These are phyloP conservation scores for Chloranthus sessilifolius DNA, from an alignment of 164 flowering plant species.

Conservation along the genomic window DNA sequence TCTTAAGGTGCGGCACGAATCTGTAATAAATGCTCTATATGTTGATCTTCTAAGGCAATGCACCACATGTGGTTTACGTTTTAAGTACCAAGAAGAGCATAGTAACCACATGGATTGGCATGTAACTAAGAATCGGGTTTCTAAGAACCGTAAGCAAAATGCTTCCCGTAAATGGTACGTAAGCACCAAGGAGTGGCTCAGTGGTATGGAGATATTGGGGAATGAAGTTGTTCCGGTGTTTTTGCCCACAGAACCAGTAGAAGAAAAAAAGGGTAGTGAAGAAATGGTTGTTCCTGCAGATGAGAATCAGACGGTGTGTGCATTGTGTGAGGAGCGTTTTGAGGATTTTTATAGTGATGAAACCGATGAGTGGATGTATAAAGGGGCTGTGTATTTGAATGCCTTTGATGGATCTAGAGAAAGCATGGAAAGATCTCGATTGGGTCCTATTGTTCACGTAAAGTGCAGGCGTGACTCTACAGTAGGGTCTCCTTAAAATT, in stretches of 20 bases:
- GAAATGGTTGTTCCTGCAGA: conserved; percentile 98
- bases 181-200: conserved; percentile 76
- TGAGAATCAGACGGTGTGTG: conserved; percentile 82
- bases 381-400: conserved; percentile 86
- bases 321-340: conserved; percentile 86
- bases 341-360: conserved; percentile 93
- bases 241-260: conserved; percentile 56
- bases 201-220: conserved; percentile 84
- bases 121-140: conserved; percentile 79
- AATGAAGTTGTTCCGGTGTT: conserved; percentile 86
- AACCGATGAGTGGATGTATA: conserved; percentile 97
- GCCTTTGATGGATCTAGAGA: conserved; percentile 50
- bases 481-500: conserved; percentile 37
- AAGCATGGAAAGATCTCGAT: conserved; percentile 58
- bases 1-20: conserved; percentile 74
- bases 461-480: conserved; percentile 76
- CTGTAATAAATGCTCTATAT: conserved; percentile 70
- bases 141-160: conserved; percentile 75
- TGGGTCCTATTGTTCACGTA: conserved; percentile 95
- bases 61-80: conserved; percentile 85
- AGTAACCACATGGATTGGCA: conserved; percentile 99
- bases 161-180: conserved; percentile 97
- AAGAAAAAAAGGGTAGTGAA: conserved; percentile 66
- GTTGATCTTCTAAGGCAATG: conserved; percentile 90
- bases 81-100: conserved; percentile 85